Percentiles rank a stretch among this genome's conserved stretches.
Evolutionary conservation across 2,329 filamentous ascomycete genomes (phyloP).

Genomic region (Pseudonectria buxi): DNA sequence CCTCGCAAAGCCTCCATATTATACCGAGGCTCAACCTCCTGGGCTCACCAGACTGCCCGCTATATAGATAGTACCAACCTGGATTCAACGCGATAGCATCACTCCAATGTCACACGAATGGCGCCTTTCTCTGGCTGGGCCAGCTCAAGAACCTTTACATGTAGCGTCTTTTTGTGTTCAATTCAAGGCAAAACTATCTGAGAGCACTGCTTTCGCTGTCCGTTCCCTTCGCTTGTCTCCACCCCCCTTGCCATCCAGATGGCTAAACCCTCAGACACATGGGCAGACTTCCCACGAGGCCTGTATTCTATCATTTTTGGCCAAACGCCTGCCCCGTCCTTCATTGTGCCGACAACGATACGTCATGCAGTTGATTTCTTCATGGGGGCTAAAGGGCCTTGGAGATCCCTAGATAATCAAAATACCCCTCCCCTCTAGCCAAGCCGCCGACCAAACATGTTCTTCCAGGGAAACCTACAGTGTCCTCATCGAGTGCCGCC

Average conservation of each 20-base stretch:
- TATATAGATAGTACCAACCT: too few relatives aligned
- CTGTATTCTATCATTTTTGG: constrained; percentile 5
- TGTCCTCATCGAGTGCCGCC: constrained; percentile 4
- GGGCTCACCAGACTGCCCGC: too few relatives aligned
- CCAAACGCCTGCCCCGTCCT: constrained; percentile 5
- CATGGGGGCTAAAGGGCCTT: constrained; percentile 5
- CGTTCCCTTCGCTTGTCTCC: neutral
- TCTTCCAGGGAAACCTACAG: constrained; percentile 3
- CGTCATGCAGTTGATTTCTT: neutral
- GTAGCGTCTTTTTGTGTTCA: too few relatives aligned
- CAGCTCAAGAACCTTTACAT: too few relatives aligned
- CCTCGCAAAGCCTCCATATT: too few relatives aligned
- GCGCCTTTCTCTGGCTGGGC: too few relatives aligned
- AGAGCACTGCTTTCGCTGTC: too few relatives aligned
- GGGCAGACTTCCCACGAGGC: constrained; percentile 7
- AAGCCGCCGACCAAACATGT: constrained; percentile 5
- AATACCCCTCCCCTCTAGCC: constrained; percentile 7
- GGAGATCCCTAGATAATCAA: constrained; percentile 6
- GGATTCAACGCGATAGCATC: too few relatives aligned
- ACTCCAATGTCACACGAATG: too few relatives aligned
- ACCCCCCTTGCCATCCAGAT: neutral
- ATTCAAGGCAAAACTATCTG: too few relatives aligned
- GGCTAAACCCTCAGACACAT: constrained; percentile 9
- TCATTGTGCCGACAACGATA: constrained; percentile 1
- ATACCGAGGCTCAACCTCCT: too few relatives aligned